Percentiles rank a stretch among this genome's conserved stretches.
These are phyloP conservation scores for Escallonia rubra DNA, from an alignment of 129 eudicot genomes.

Conservation along the genomic window DNA sequence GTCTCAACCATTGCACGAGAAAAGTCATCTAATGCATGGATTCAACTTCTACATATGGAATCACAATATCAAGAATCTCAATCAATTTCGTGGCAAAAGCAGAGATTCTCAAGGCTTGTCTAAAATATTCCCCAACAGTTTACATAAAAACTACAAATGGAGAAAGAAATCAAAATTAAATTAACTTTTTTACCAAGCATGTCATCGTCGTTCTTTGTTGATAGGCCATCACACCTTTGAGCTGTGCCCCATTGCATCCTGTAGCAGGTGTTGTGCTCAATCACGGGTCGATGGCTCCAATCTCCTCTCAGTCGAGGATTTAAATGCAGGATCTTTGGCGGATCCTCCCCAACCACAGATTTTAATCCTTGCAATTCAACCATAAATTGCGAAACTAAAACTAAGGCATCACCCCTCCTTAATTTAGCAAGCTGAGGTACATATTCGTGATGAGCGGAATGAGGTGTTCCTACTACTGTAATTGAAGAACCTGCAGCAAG, in stretches of 20 bases:
- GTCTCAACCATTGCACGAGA: no score
- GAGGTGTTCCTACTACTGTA: conserved; percentile 88
- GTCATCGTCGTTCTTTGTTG: conserved; percentile 66
- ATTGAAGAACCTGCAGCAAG: conserved; percentile 93
- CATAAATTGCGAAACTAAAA: conserved; percentile 82
- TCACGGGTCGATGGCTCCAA: conserved; percentile 87
- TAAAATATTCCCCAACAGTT: no score
- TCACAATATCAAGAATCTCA: no score
- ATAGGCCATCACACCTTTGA: conserved; percentile 91
- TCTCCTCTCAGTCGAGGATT: conserved; percentile 97
- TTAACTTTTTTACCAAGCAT: conserved; percentile 64
- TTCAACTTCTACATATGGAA: no score
- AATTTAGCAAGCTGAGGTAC: conserved; percentile 64
- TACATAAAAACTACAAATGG: no score
- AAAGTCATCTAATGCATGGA: no score
- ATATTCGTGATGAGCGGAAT: conserved; percentile 74
- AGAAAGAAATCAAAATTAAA: no score
- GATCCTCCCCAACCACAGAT: conserved; percentile 88
- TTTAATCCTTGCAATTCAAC: conserved; percentile 93
- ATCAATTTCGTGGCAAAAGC: no score
- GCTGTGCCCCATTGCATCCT: conserved; percentile 97
- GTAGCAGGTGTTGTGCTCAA: conserved; percentile 95
- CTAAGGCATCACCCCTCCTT: conserved; percentile 40
- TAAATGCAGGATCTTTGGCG: conserved; percentile 85
- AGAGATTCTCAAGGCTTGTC: no score